These are phyloP conservation scores for Knoxia roxburghii DNA, from an alignment of 257 asterid genomes.

Conservation along the genomic window DNA sequence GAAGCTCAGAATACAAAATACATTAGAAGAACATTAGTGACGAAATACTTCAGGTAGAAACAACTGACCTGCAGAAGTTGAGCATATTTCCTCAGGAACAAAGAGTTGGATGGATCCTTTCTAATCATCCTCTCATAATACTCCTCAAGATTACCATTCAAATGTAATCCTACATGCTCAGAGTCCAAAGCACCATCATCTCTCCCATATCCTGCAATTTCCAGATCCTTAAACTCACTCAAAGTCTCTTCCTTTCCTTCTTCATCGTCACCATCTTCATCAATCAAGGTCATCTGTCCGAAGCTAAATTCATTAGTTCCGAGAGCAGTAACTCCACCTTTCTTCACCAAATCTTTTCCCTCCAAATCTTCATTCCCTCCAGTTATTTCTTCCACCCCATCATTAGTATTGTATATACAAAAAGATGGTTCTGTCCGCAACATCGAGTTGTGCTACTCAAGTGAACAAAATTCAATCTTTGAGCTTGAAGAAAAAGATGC, in stretches of 20 bases:
- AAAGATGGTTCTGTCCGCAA: constrained; percentile 67
- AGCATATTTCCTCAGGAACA: constrained; percentile 58
- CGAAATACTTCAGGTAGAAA: neutral
- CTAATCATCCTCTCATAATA: constrained; percentile 29
- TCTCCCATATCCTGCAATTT: constrained; percentile 22
- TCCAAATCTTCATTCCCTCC: constrained; percentile 21
- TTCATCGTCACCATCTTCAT: constrained; percentile 35
- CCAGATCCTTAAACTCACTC: constrained; percentile 28
- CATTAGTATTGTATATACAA: constrained; percentile 43
- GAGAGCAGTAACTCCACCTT: constrained; percentile 20
- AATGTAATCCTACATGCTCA: constrained; percentile 18
- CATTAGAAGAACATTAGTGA: neutral
- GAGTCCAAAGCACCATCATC: constrained; percentile 11
- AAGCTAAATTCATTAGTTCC: constrained; percentile 48
- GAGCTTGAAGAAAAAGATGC: constrained; percentile 15
- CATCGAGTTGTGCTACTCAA: constrained; percentile 18
- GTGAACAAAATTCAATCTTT: constrained; percentile 17
- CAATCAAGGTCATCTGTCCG: constrained; percentile 37
- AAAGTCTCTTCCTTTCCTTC: constrained; percentile 15
- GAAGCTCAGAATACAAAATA: neutral
- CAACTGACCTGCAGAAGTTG: constrained; percentile 60
- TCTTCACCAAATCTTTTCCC: constrained; percentile 22
- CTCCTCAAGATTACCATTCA: constrained; percentile 30
- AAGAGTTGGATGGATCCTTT: constrained; percentile 47
- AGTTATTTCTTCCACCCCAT: constrained; percentile 17